Evolutionary conservation across 2,329 filamentous ascomycete species (phyloP).

Genomic region (Trichoderma sp.): DNA sequence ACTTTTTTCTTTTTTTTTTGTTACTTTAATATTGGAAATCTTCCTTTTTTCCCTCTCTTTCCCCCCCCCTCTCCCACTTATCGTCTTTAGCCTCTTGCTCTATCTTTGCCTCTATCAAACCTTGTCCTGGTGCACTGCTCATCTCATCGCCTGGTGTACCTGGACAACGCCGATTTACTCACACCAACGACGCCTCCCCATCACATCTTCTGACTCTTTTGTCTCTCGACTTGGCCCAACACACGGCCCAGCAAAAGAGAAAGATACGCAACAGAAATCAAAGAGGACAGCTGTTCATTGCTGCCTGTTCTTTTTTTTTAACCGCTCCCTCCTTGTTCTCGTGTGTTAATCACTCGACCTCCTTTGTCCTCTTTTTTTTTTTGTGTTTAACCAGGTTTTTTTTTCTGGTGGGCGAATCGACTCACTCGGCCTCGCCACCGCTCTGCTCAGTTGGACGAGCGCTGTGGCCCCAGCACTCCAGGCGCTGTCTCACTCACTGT

Average conservation of each 20-base stretch:
- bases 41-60: slow-evolving; percentile 25
- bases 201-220: slow-evolving; percentile 9
- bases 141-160: slow-evolving; percentile 49
- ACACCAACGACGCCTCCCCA: background rate
- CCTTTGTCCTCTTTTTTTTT: background rate
- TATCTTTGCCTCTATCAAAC: background rate
- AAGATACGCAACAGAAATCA: background rate
- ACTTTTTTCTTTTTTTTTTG: slow-evolving; percentile 26
- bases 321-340: background rate
- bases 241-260: background rate
- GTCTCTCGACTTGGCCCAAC: background rate
- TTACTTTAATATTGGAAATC: slow-evolving; percentile 27
- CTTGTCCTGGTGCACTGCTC: slow-evolving; percentile 19
- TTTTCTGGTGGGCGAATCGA: slow-evolving; percentile 3
- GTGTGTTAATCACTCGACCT: background rate
- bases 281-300: slow-evolving; percentile 1
- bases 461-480: slow-evolving; percentile 16
- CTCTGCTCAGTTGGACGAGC: slow-evolving; percentile 7
- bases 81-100: slow-evolving; percentile 8
- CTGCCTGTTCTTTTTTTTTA: slow-evolving; percentile 14
- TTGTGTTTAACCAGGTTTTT: too few relatives aligned
- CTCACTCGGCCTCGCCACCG: slow-evolving; percentile 17
- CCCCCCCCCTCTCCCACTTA: slow-evolving; percentile 8
- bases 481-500: slow-evolving; percentile 18
- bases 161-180: slow-evolving; percentile 34